Base-by-base conservation (phyloP, 2,329 filamentous ascomycete species). In the Colletotrichum filicis region DNA sequence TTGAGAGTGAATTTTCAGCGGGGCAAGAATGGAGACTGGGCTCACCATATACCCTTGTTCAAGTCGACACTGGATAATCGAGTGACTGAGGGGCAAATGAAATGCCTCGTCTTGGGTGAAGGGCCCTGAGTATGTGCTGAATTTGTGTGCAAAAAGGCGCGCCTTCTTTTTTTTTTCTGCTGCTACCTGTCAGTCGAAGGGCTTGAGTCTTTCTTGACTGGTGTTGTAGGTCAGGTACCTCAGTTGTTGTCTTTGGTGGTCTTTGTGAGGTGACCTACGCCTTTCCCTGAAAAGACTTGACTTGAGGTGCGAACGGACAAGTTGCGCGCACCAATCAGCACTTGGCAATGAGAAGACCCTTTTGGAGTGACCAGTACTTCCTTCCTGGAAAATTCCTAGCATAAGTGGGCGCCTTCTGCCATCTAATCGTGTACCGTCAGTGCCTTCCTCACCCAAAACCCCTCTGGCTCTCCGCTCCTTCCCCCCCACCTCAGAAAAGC, bases 401-500 rank as follows among this genome's bases (percentile, higher is more conserved):
- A 16, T 7, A 5, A 19, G 3, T n/a, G 11, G 22, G 46, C 19
- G 9, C 37, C n/a, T 42, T 37, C 30, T 7, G n/a, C 24, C 69
- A 68, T 68, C 69, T 72, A 68, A 72, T 72, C 69, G 58, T 8
- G 69, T 68, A 53, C 16, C 42, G 19, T n/a, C 42, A 49, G 32
- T 35, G 32, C 32, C 32, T 35, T 35, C 32, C 42, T 32, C 42
- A 28, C 53, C 19, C 7, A 12, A 6, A 22, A 19, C 14, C 12
- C 30, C 8, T 42, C 22, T 1, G 26, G 19, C 19, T 19, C 42
- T 49, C 19, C 19, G 7, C 19, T 49, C 42, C 42, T 49, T 49
- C 42, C 42, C 37, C 37, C 24, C 67, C 61, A 26, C 55, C 35
- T 24, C 24, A 52, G 46, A 55, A 55, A 35, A 37, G 24, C 14